Evolutionary conservation across 345 rosid species (phyloP).

Genomic region (Salix exigua): DNA sequence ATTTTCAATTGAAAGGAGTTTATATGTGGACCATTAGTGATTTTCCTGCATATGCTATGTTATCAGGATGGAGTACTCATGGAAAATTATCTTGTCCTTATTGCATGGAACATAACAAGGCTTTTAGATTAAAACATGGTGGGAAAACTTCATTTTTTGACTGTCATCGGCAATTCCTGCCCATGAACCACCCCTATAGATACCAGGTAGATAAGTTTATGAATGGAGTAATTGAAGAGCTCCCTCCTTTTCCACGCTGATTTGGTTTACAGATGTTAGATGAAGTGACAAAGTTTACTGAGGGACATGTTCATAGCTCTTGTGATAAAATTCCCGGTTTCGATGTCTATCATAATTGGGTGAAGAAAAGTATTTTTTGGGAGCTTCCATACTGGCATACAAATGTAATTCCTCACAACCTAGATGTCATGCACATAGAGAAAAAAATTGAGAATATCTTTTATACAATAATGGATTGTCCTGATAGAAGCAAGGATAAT

Average conservation of each 20-base stretch:
- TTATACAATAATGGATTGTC: not conserved
- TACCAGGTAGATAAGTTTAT: no score
- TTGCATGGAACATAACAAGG: not conserved
- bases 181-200: not conserved
- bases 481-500: not conserved
- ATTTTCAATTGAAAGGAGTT: not conserved
- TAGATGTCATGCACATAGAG: conserved; percentile 5
- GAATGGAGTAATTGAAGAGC: not conserved
- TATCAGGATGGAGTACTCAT: not conserved
- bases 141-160: not conserved
- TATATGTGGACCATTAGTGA: not conserved
- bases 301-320: not conserved
- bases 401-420: not conserved
- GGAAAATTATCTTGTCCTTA: not conserved
- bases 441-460: not conserved
- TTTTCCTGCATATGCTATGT: not conserved
- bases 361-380: not conserved
- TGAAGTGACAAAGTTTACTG: no score
- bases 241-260: not conserved
- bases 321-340: no score
- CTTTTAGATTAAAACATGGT: not conserved
- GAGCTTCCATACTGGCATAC: not conserved
- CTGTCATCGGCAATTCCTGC: not conserved
- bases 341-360: not conserved
- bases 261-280: no score